Conservation (phyloP, 306 rosid species). For the Cicer cuneatum region DNA sequence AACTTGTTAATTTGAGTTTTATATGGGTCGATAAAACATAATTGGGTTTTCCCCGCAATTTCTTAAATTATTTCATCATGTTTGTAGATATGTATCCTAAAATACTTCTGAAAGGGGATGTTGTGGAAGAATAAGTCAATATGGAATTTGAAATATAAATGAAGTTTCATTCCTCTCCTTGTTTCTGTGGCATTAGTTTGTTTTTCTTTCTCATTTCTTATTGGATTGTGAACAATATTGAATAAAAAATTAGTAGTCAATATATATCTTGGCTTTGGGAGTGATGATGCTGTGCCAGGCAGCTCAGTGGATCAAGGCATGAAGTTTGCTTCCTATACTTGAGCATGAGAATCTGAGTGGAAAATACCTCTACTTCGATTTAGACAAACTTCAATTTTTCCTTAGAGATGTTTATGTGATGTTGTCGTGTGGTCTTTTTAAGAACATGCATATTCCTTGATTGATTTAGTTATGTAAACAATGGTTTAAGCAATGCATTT, state of each 20-base stretch:
- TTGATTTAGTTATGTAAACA: not conserved
- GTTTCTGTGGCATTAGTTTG: not conserved
- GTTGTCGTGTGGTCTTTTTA: not conserved
- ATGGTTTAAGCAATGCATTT: not conserved
- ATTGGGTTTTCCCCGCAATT: constrained; percentile 26
- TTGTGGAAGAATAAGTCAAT: not conserved
- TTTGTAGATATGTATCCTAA: constrained; percentile 4
- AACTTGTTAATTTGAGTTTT: constrained; percentile 12
- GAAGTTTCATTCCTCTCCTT: constrained; percentile 1
- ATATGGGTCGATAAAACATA: constrained; percentile 5
- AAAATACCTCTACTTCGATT: not conserved
- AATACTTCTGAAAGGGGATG: not conserved
- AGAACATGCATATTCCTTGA: not conserved
- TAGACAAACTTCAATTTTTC: not conserved
- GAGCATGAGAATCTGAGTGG: not conserved
- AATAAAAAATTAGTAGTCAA: not conserved
- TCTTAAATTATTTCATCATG: constrained; percentile 17
- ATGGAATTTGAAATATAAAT: constrained; percentile 14
- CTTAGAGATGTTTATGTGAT: not conserved
- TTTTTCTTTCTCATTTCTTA: no score
- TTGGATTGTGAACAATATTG: not conserved
- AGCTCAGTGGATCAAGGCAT: not conserved
- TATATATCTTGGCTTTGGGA: constrained; percentile 6
- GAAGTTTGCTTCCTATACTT: not conserved
- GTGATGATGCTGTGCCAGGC: constrained; percentile 12